Evolutionary conservation across 148 eudicot genomes (phyloP).

Genomic region (Salicornia ramosissima): DNA sequence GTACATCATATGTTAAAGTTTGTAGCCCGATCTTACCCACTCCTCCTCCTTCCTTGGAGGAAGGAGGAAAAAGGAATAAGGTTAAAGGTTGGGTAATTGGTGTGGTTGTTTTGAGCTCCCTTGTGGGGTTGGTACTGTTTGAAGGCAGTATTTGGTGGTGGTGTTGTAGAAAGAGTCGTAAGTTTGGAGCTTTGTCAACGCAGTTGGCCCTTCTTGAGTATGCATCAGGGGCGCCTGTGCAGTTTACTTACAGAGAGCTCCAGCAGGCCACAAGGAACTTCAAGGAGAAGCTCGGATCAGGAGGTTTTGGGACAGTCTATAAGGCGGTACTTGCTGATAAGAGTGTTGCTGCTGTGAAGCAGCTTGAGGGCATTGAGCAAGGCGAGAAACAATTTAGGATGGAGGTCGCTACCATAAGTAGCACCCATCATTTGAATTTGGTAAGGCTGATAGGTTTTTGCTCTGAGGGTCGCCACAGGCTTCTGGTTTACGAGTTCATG

Average conservation of each 20-base stretch:
- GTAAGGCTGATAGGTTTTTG: conserved; percentile 84
- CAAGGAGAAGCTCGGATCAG: conserved; percentile 78
- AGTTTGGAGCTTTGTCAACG: conserved; percentile 46
- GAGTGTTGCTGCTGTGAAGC: conserved; percentile 69
- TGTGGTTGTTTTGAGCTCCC: conserved; percentile 44
- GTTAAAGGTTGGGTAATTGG: conserved; percentile 47
- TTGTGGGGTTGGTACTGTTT: conserved; percentile 33
- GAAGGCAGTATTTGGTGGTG: conserved; percentile 73
- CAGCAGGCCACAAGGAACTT: conserved; percentile 64
- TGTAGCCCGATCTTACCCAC: conserved; percentile 48
- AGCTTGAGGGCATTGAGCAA: conserved; percentile 82
- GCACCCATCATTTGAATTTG: conserved; percentile 87
- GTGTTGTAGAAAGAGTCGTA: conserved; percentile 60
- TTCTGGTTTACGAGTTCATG: conserved; percentile 83
- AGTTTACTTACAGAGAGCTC: conserved; percentile 69
- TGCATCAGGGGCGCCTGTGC: conserved; percentile 90
- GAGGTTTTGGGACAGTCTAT: conserved; percentile 91
- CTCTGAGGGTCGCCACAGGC: conserved; percentile 74
- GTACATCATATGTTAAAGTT: conserved; percentile 78
- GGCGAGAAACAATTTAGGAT: conserved; percentile 92
- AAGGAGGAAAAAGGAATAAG: conserved; percentile 11
- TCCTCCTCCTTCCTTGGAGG: conserved; percentile 33
- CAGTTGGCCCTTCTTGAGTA: conserved; percentile 83
- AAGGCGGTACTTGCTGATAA: conserved; percentile 58
- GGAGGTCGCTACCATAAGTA: conserved; percentile 93